Evolutionary conservation across 345 rosid species (phyloP).

Genomic region (Noccaea bulbosa): DNA sequence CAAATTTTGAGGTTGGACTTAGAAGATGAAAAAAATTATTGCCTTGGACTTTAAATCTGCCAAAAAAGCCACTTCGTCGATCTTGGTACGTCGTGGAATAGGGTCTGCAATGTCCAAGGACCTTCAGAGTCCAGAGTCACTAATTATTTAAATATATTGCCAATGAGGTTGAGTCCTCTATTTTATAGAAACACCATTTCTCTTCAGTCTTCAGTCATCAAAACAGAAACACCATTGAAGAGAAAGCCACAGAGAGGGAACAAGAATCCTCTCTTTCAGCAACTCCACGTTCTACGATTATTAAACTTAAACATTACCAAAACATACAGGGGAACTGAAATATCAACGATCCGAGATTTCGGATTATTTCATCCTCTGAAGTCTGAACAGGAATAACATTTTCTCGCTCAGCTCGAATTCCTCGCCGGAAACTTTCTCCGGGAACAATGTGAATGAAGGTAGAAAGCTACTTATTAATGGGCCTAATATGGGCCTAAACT

Average conservation of each 20-base stretch:
- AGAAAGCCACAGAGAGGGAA: too few relatives aligned
- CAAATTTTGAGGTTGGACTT: background rate
- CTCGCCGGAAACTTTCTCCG: background rate
- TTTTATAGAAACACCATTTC: too few relatives aligned
- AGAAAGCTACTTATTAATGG: background rate
- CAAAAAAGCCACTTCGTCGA: slow-evolving; percentile 32
- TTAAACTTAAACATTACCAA: too few relatives aligned
- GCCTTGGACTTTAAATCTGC: background rate
- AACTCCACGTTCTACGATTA: too few relatives aligned
- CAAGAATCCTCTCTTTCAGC: too few relatives aligned
- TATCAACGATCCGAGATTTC: too few relatives aligned
- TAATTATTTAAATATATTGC: too few relatives aligned
- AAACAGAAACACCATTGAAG: background rate
- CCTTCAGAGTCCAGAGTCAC: slow-evolving; percentile 23
- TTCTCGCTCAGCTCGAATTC: background rate
- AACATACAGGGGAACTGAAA: too few relatives aligned
- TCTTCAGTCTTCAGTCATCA: too few relatives aligned
- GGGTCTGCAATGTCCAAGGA: slow-evolving; percentile 57
- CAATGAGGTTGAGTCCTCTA: too few relatives aligned
- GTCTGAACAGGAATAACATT: background rate
- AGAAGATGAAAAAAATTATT: background rate
- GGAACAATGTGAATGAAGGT: background rate
- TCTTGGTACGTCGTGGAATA: slow-evolving; percentile 64
- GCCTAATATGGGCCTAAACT: slow-evolving; percentile 11
- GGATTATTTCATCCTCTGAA: too few relatives aligned